A percentile compares a stretch with the other conserved stretches of the same genome.
phyloP scores from a whole-genome alignment of 129 eudicot genomes.

The Flaveria linearis region DNA sequence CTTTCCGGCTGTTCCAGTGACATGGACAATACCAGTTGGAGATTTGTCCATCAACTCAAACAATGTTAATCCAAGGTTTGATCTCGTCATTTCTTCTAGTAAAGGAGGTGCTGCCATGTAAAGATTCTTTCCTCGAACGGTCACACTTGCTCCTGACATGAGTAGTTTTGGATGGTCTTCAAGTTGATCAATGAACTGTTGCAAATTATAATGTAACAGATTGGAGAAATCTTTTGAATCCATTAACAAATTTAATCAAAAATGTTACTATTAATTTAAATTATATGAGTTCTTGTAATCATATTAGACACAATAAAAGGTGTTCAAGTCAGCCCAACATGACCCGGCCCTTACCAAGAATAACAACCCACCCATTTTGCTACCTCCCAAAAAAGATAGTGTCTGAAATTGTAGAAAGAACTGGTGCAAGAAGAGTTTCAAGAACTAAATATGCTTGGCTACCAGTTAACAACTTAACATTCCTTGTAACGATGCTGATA shows the following conservation, averaged over 20 bases:
- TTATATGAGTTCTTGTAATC: not conserved
- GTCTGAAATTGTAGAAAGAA: no score
- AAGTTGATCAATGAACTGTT: conserved; percentile 79
- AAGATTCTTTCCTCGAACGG: conserved; percentile 58
- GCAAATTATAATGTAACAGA: conserved; percentile 2
- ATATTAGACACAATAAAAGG: not conserved
- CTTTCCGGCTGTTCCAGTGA: conserved; percentile 68
- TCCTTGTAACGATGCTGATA: not conserved
- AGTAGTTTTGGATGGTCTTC: conserved; percentile 72
- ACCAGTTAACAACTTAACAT: not conserved
- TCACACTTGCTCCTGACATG: conserved; percentile 69
- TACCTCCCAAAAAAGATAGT: not conserved
- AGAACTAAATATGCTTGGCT: not conserved
- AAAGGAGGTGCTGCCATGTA: conserved; percentile 92
- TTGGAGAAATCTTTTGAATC: not conserved
- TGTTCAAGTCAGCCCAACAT: not conserved
- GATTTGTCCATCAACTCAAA: conserved; percentile 67
- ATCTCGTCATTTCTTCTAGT: conserved; percentile 84
- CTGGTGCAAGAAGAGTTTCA: not conserved
- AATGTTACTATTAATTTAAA: not conserved
- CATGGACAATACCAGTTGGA: conserved; percentile 62
- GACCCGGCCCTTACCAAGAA: no score
- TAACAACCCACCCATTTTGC: not conserved
- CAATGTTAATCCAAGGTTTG: conserved; percentile 61
- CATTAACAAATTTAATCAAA: not conserved